A percentile compares a stretch with the other conserved stretches of the same genome.
Evolutionary conservation across 768 basidiomycete species (phyloP).

Genomic region (Amanita exitialis): DNA sequence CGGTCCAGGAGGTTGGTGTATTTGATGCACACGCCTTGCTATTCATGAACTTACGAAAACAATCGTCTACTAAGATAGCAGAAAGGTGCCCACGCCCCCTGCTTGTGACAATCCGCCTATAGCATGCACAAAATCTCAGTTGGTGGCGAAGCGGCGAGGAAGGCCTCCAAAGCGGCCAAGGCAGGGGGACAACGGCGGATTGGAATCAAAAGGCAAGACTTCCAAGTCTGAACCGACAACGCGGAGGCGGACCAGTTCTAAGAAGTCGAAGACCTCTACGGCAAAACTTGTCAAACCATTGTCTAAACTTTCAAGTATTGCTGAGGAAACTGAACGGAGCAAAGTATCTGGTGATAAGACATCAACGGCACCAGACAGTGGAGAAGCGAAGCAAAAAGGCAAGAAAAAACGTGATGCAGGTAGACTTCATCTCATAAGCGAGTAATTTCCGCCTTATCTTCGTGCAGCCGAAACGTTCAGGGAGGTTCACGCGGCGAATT

Average conservation of each 20-base stretch:
- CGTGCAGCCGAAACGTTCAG: background rate
- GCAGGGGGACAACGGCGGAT: background rate
- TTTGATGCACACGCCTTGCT: background rate
- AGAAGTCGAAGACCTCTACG: background rate
- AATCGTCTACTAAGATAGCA: background rate
- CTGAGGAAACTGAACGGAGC: background rate
- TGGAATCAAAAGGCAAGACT: background rate
- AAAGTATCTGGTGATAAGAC: background rate
- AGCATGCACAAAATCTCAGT: background rate
- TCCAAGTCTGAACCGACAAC: background rate
- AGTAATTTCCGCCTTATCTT: background rate
- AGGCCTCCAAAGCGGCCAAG: conserved; percentile 9
- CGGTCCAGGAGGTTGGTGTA: background rate
- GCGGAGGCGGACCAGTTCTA: background rate
- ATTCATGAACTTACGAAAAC: background rate
- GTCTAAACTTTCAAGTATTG: background rate
- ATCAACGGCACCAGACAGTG: background rate
- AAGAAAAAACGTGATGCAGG: background rate
- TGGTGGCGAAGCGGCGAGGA: conserved; percentile 10
- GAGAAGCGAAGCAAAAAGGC: background rate
- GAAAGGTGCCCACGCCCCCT: background rate
- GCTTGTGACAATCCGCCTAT: background rate
- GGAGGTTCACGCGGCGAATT: background rate
- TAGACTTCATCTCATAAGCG: background rate
- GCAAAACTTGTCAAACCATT: background rate